Evolutionary conservation across 345 rosid species (phyloP).

Genomic region (Isatis tinctoria): DNA sequence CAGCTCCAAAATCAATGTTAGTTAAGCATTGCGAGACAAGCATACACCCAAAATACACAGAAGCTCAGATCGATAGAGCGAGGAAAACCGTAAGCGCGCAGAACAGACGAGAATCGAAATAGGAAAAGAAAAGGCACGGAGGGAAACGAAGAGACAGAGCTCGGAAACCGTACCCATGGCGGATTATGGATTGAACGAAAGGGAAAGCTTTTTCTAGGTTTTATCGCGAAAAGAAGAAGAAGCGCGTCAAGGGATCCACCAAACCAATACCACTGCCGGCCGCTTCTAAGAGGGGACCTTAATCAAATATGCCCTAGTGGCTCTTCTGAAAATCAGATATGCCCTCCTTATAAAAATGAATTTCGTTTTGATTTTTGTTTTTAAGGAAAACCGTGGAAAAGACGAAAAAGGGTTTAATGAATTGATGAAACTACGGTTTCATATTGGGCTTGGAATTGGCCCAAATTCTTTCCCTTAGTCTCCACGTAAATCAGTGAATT

Average conservation of each 20-base stretch:
- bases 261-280: conserved; percentile 5
- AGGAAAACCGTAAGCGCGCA: neutral
- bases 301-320: too few relatives aligned
- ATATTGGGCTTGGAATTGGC: too few relatives aligned
- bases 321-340: too few relatives aligned
- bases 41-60: neutral
- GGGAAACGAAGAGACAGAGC: neutral
- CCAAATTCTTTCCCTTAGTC: too few relatives aligned
- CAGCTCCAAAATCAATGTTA: neutral
- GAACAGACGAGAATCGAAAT: neutral
- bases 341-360: too few relatives aligned
- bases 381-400: too few relatives aligned
- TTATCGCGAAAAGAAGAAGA: conserved; percentile 12
- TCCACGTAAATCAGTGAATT: too few relatives aligned
- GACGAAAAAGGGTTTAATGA: too few relatives aligned
- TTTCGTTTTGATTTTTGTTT: too few relatives aligned
- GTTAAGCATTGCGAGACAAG: neutral
- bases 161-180: conserved; percentile 28
- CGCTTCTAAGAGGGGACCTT: conserved; percentile 2
- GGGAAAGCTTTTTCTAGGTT: conserved; percentile 19
- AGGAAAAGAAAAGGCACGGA: neutral
- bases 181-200: neutral
- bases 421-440: too few relatives aligned
- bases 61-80: conserved; percentile 5
- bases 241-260: conserved; percentile 19